Evolutionary conservation across 2,329 filamentous ascomycete species (phyloP).

Genomic region (Neopestalotiopsis sp.): DNA sequence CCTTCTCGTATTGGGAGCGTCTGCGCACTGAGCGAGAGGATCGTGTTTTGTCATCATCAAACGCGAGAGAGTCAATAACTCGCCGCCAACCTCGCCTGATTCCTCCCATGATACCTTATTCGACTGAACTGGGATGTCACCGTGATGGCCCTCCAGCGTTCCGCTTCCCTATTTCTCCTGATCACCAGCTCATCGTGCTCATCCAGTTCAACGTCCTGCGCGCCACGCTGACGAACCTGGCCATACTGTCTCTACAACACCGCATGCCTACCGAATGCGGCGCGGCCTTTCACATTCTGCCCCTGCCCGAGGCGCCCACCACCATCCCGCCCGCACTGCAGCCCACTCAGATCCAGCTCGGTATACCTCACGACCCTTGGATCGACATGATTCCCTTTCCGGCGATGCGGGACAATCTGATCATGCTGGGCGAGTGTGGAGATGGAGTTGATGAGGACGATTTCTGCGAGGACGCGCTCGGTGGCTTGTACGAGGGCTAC

Average conservation of each 20-base stretch:
- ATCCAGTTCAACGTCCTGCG: slow-evolving; percentile 31
- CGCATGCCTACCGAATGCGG: slow-evolving; percentile 30
- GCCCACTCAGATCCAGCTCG: slow-evolving; percentile 32
- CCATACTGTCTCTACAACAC: slow-evolving; percentile 26
- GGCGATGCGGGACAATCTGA: slow-evolving; percentile 35
- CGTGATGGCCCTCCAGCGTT: background rate
- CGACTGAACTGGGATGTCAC: background rate
- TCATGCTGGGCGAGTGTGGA: slow-evolving; percentile 19
- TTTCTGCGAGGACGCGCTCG: slow-evolving; percentile 34
- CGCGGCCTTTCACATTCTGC: slow-evolving; percentile 25
- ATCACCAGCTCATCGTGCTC: slow-evolving; percentile 29
- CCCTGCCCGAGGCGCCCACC: slow-evolving; percentile 23
- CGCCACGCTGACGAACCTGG: slow-evolving; percentile 29
- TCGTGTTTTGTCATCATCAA: background rate
- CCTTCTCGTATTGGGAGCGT: slow-evolving; percentile 29
- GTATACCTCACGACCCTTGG: slow-evolving; percentile 33
- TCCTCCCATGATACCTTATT: slow-evolving; percentile 11
- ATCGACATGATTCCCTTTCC: slow-evolving; percentile 33
- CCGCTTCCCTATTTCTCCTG: slow-evolving; percentile 28
- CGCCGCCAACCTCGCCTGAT: background rate
- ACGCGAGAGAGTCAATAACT: background rate
- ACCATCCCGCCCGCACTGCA: slow-evolving; percentile 28
- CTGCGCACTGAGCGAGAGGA: slow-evolving; percentile 19
- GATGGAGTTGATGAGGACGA: slow-evolving; percentile 32
- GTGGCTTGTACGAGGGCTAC: slow-evolving; percentile 35